Evolutionary conservation across 331 rosid species (phyloP).

Genomic region (Prunus yedoensis): DNA sequence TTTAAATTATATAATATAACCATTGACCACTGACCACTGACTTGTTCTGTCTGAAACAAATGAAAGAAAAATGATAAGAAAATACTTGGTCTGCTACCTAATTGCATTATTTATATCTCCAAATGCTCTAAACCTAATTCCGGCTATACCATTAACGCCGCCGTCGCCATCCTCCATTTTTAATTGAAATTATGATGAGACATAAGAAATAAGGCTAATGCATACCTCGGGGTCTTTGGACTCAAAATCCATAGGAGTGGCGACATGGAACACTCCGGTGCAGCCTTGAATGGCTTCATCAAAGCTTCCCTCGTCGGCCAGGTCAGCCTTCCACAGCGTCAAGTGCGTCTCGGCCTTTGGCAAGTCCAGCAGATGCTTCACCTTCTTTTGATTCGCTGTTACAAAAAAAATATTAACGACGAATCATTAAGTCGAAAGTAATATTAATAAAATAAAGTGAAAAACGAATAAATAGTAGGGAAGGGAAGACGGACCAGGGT

Average conservation of each 20-base stretch:
- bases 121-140: too few species aligned
- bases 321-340: constrained; percentile 77
- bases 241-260: constrained; percentile 88
- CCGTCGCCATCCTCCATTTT: not conserved
- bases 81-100: not conserved
- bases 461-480: not conserved
- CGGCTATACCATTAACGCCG: too few species aligned
- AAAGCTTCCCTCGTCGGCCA: constrained; percentile 66
- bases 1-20: too few species aligned
- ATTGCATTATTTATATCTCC: too few species aligned
- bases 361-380: constrained; percentile 69
- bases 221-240: constrained; percentile 82
- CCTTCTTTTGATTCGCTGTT: constrained; percentile 67
- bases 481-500: constrained; percentile 46
- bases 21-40: not conserved
- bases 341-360: constrained; percentile 51
- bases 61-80: not conserved
- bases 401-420: not conserved
- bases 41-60: not conserved
- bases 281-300: constrained; percentile 70
- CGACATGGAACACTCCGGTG: constrained; percentile 78
- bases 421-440: not conserved
- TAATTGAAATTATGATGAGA: not conserved
- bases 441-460: not conserved
- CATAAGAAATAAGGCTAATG: too few species aligned